Conservation (phyloP, 2,329 filamentous ascomycete genomes). For the Clonostachys rosea region DNA sequence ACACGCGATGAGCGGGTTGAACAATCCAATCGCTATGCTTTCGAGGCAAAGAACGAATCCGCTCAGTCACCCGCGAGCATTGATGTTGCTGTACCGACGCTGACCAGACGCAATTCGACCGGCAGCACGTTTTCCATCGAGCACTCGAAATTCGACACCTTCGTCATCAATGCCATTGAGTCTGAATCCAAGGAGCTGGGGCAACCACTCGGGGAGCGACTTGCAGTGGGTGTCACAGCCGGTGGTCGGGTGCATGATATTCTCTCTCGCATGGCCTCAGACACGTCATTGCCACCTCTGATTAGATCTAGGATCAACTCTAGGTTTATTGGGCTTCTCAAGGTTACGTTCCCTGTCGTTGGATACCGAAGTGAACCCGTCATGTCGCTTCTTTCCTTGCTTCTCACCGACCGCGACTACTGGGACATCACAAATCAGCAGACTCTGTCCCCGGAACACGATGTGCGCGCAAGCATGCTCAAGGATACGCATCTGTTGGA, state of each 20-base stretch:
- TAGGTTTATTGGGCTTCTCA: slow-evolving; percentile 66
- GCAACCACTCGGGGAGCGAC: slow-evolving; percentile 23
- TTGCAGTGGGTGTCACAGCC: slow-evolving; percentile 43
- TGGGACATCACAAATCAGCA: slow-evolving; percentile 42
- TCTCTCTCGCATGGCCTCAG: slow-evolving; percentile 42
- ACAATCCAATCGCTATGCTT: slow-evolving; percentile 53
- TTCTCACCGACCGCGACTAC: slow-evolving; percentile 50
- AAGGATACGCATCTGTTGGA: slow-evolving; percentile 43
- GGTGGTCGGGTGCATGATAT: slow-evolving; percentile 49
- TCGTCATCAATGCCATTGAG: slow-evolving; percentile 27
- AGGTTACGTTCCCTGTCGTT: slow-evolving; percentile 60
- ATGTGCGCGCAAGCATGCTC: slow-evolving; percentile 24
- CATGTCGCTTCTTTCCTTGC: slow-evolving; percentile 57
- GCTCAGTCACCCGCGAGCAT: too few species aligned
- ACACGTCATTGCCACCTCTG: slow-evolving; percentile 44
- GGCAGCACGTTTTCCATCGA: slow-evolving; percentile 60
- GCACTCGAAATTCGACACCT: slow-evolving; percentile 53
- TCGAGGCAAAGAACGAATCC: slow-evolving; percentile 30
- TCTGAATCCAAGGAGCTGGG: too few species aligned
- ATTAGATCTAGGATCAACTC: slow-evolving; percentile 60
- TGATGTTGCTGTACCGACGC: slow-evolving; percentile 14
- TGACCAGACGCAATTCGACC: slow-evolving; percentile 46
- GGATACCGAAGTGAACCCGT: slow-evolving; percentile 72
- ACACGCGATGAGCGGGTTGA: slow-evolving; percentile 53
- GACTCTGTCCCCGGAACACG: slow-evolving; percentile 21